Evolutionary conservation across 78 protist species (phyloP).

Genomic region (Dictyostelium discoideum): DNA sequence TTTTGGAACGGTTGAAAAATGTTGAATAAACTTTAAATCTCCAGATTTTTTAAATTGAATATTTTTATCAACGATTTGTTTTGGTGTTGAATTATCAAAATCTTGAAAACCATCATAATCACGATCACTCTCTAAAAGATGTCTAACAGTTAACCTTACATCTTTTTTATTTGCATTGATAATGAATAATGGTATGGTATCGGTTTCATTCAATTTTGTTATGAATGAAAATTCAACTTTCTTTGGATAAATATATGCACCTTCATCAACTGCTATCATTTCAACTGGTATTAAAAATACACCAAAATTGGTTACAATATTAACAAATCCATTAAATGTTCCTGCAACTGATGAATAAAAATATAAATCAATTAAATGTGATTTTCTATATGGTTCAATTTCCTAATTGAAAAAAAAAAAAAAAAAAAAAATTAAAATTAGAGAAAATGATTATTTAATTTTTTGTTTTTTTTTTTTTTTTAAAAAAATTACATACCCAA

Average conservation of each 20-base stretch:
- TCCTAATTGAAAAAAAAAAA: not conserved
- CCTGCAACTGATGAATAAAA: slow-evolving; percentile 42
- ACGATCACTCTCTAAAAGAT: not conserved
- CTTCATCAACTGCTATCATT: slow-evolving; percentile 26
- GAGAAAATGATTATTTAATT: no score
- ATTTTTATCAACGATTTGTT: not conserved
- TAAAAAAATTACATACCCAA: not conserved
- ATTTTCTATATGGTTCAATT: slow-evolving; percentile 49
- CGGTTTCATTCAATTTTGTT: slow-evolving; percentile 22
- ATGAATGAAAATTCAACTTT: slow-evolving; percentile 42
- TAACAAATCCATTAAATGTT: not conserved
- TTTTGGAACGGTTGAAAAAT: not conserved
- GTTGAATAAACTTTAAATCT: not conserved
- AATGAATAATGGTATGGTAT: slow-evolving; percentile 18
- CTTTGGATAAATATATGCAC: slow-evolving; percentile 31
- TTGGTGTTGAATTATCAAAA: not conserved
- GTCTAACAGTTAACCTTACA: not conserved
- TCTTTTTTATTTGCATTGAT: slow-evolving; percentile 17
- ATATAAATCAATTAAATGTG: slow-evolving; percentile 42
- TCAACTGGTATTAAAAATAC: not conserved
- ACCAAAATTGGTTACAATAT: slow-evolving; percentile 61
- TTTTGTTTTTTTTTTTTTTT: not conserved
- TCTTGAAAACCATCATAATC: not conserved
- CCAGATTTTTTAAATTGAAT: not conserved
- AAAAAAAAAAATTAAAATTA: not conserved